Evolutionary conservation across 495 filamentous ascomycete species (phyloP).

Genomic region (Xylaria longipes): DNA sequence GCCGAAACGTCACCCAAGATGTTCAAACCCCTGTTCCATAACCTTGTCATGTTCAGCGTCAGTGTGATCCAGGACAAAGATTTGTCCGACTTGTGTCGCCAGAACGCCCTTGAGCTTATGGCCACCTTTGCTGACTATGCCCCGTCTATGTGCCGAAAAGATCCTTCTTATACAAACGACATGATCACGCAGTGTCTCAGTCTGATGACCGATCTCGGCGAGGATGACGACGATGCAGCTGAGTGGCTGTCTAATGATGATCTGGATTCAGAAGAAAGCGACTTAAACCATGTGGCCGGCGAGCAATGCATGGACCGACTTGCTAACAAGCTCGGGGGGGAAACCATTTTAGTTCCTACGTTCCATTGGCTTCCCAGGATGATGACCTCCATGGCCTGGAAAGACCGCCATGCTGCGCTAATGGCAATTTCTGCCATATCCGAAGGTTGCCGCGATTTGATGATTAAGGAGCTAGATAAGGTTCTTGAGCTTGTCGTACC

Average conservation of each 20-base stretch:
- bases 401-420: conserved; percentile 93
- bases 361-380: conserved; percentile 97
- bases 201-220: conserved; percentile 97
- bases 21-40: conserved; percentile 92
- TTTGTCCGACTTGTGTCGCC: conserved; percentile 83
- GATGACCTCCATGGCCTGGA: conserved; percentile 95
- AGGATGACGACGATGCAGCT: conserved; percentile 92
- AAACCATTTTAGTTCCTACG: conserved; percentile 85
- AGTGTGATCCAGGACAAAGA: conserved; percentile 96
- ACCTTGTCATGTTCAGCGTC: conserved; percentile 88
- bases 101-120: conserved; percentile 96
- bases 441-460: conserved; percentile 94
- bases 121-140: conserved; percentile 97
- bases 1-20: conserved; percentile 91
- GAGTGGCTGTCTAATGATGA: conserved; percentile 96
- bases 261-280: conserved; percentile 94
- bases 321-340: conserved; percentile 94
- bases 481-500: conserved; percentile 93
- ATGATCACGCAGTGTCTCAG: conserved; percentile 99
- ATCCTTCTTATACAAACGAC: conserved; percentile 83
- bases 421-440: conserved; percentile 99
- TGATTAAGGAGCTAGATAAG: conserved; percentile 92
- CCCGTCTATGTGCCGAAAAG: conserved; percentile 92
- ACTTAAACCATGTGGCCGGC: conserved; percentile 96
- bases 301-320: conserved; percentile 99